phyloP scores from a whole-genome alignment of 208 protist genomes.

The Trypanosomatidae sp. region DNA sequence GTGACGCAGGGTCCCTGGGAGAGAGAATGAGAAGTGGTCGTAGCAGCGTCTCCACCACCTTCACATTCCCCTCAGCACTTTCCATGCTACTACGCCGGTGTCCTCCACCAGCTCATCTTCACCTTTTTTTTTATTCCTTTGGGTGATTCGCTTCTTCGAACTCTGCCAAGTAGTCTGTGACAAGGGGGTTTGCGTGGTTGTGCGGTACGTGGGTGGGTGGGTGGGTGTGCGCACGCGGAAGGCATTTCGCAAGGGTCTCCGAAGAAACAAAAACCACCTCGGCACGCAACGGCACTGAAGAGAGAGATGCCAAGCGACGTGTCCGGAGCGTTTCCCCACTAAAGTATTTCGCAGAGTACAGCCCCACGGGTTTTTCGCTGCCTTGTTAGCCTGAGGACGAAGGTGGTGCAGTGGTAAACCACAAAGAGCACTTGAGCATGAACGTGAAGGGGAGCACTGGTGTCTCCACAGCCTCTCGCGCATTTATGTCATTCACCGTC shows the following conservation, averaged over 20 bases:
- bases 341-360: neutral
- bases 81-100: neutral
- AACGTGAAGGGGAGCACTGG: conserved; percentile 90
- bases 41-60: neutral
- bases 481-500: conserved; percentile 36
- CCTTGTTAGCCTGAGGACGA: neutral
- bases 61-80: neutral
- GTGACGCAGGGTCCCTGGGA: neutral
- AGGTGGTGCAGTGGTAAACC: conserved; percentile 46
- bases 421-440: conserved; percentile 90
- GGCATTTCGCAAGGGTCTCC: neutral
- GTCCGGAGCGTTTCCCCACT: neutral
- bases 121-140: neutral
- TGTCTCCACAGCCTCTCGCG: conserved; percentile 24
- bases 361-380: neutral
- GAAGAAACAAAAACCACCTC: neutral
- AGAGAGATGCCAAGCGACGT: neutral
- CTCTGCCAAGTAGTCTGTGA: neutral
- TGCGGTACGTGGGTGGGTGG: too few species aligned
- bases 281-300: neutral
- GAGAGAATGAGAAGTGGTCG: neutral
- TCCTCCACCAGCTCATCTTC: neutral
- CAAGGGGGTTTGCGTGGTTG: neutral
- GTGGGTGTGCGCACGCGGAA: neutral
- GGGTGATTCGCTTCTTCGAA: neutral